Percentiles rank a stretch among this genome's conserved stretches.
Conservation (phyloP, 495 filamentous ascomycete genomes). For the Sporormia fimetaria region DNA sequence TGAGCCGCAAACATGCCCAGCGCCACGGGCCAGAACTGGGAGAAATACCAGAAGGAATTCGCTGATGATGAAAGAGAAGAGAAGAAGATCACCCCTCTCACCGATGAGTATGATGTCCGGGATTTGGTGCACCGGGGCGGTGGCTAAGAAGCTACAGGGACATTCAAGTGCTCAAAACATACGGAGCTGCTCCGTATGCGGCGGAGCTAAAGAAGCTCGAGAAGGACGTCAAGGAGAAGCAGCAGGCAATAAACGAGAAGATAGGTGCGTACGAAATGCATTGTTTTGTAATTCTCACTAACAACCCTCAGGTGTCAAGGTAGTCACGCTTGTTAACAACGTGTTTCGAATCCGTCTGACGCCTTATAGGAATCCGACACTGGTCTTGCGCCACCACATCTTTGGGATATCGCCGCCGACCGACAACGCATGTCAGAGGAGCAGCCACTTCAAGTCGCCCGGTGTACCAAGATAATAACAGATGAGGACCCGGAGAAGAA, state of each 20-base stretch:
- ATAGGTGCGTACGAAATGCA: conserved; percentile 44
- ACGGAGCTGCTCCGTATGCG: conserved; percentile 92
- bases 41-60: conserved; percentile 95
- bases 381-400: conserved; percentile 90
- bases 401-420: conserved; percentile 97
- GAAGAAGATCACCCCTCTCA: conserved; percentile 96
- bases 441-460: conserved; percentile 91
- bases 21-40: conserved; percentile 87
- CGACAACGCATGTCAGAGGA: conserved; percentile 97
- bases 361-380: conserved; percentile 81
- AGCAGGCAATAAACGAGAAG: conserved; percentile 95
- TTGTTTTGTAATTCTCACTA: not conserved
- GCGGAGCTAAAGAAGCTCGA: conserved; percentile 88
- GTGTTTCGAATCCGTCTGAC: conserved; percentile 20
- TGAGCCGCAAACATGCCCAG: conserved; percentile 53
- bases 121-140: not conserved
- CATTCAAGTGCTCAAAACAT: conserved; percentile 98
- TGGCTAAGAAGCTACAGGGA: conserved; percentile 48
- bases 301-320: conserved; percentile 44
- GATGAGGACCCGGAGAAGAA: conserved; percentile 95
- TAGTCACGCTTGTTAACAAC: conserved; percentile 28
- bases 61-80: conserved; percentile 93
- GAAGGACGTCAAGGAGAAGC: conserved; percentile 96
- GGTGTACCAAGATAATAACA: conserved; percentile 97
- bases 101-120: conserved; percentile 62